Evolutionary conservation across 23 red algal genomes (phyloP), one percentile per base, ranked within the genome.

Genomic region (Rhodosorus marinus): DNA sequence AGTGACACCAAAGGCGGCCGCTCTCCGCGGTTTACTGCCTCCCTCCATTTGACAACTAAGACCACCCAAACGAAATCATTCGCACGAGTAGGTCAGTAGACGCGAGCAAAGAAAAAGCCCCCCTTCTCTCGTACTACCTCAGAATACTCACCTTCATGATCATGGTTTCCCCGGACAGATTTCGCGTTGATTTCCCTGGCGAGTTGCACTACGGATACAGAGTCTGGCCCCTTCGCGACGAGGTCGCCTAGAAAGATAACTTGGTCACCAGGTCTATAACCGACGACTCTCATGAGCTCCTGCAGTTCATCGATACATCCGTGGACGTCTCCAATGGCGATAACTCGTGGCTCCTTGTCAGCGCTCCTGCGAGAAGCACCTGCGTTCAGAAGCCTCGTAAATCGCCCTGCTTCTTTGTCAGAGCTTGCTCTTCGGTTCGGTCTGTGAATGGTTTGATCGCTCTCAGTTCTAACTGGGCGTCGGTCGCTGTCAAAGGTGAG

Each of bases 271-370:
- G 75, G 87, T 2, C 53, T 28, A 53, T 62, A 94, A 40, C 80
- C 71, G 15, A 70, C 76, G 47, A 94, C 42, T 19, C 76, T 51
- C 49, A 94, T 52, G 33, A 94, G 25, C 19, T 60, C 70, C 61
- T 72, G 59, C 49, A 94, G 31, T 66, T 94, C 87, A 8, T 76
- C 55, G 27, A 94, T 70, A 45, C 87, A 94, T 7, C 87, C 87
- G 52, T 94, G 87, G 8, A 94, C 70, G 40, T 94, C 87, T 33
- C 87, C 87, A 8, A 94, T 71, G n/a, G 63, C 76, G 63, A 94
- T 94, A n/a, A 94, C 57, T 8, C 87, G 67, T 7, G 87, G 87
- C 14, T 17, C 11, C 57, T 33, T 43, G n/a, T n/a, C n/a, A n/a
- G n/a, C n/a, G n/a, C n/a, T n/a, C n/a, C n/a, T n/a, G n/a, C n/a